Conservation (phyloP, 1,139 yeast genomes). For the Hyphopichia buzzinii region DNA sequence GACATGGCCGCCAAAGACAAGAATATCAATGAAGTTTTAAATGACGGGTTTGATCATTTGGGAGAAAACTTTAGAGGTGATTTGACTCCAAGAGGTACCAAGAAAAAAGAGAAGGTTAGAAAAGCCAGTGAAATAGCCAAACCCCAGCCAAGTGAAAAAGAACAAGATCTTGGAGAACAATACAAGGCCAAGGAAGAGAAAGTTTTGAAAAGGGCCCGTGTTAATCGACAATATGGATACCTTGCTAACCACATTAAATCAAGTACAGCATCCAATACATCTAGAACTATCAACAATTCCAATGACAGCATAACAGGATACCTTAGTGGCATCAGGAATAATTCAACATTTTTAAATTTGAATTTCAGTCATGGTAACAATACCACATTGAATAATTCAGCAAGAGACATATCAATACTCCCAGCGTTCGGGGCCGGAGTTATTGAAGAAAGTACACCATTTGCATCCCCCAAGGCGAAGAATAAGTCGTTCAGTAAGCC, state of each 20-base stretch:
- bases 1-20: constrained; percentile 32
- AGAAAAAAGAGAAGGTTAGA: constrained; percentile 13
- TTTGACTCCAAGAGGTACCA: constrained; percentile 30
- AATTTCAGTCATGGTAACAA: constrained; percentile 17
- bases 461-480: constrained; percentile 26
- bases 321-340: constrained; percentile 6
- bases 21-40: constrained; percentile 29
- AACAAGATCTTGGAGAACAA: constrained; percentile 6
- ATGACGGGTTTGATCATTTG: constrained; percentile 23
- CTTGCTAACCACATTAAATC: constrained; percentile 30
- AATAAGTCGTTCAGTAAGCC: constrained; percentile 12
- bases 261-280: constrained; percentile 7
- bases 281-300: constrained; percentile 1
- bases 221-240: constrained; percentile 31
- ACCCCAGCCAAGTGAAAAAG: constrained; percentile 4
- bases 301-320: constrained; percentile 3
- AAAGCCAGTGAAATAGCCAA: constrained; percentile 4
- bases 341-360: constrained; percentile 18
- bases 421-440: constrained; percentile 32
- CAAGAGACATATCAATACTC: constrained; percentile 22
- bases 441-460: constrained; percentile 41
- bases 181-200: constrained; percentile 24
- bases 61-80: constrained; percentile 26
- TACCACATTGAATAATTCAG: constrained; percentile 16
- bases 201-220: constrained; percentile 29